A percentile compares a stretch with the other conserved stretches of the same genome.
Conservation (phyloP, 202 grass and related monocot genomes). For the Hordeum pubiflorum region DNA sequence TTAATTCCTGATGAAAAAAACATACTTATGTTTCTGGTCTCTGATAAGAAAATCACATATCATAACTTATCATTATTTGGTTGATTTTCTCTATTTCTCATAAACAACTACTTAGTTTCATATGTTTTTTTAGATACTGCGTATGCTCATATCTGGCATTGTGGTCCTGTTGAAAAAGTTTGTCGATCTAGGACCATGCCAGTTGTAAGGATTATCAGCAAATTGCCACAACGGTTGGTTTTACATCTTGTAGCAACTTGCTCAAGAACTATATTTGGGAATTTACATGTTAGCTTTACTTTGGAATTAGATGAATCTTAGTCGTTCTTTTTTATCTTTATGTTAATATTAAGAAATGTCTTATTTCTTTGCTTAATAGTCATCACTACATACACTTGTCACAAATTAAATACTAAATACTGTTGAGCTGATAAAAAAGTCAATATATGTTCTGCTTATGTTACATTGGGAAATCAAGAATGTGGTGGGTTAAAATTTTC, state of each 20-base stretch:
- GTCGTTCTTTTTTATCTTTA: not conserved
- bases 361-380: conserved; percentile 11
- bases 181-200: not conserved
- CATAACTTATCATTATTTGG: not conserved
- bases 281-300: not conserved
- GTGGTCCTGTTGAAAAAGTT: not conserved
- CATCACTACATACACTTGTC: not conserved
- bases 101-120: not conserved
- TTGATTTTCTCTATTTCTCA: not conserved
- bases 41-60: not conserved
- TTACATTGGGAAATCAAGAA: conserved; percentile 6
- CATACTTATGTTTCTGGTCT: not conserved
- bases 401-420: not conserved
- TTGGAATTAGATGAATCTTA: not conserved
- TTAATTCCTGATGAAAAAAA: not conserved
- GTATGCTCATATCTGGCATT: not conserved
- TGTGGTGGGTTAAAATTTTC: not conserved
- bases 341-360: not conserved
- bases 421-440: not conserved
- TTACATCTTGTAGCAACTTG: not conserved
- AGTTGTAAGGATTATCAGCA: conserved; percentile 6
- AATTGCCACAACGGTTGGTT: not conserved
- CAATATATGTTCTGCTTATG: not conserved
- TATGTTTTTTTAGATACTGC: not conserved
- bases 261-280: not conserved